Evolutionary conservation across 2,329 filamentous ascomycete genomes (phyloP), one percentile per base, ranked within the genome.

Genomic region (Nemania sp.): DNA sequence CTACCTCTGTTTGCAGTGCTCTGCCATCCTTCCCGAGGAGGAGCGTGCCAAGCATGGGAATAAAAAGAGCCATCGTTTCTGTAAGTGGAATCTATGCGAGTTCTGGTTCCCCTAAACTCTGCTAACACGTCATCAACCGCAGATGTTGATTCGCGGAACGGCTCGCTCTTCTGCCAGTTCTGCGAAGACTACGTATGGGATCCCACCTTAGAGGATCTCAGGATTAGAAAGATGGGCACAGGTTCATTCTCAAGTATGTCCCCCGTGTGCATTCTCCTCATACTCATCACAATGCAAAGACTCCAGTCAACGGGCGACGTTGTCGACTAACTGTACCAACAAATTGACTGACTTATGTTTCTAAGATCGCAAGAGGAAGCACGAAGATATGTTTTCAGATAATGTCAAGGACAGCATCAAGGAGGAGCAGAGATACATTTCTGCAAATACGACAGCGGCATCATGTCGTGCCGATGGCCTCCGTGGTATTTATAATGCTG

Each of bases 401-500:
- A 82, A 87, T 15, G 80, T 86, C 29, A 89, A 89, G 72, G 75
- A 77, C 13, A 73, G 78, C 65, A 56, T 69, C 3, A 79, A 80
- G 29, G 92, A 94, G 67, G 92, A 95, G 70, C 89, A 93, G 65
- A 86, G 89, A 63, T 94, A 93, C 74, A 91, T 97, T 71, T 87
- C 89, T 47, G 86, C 86, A 68, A 97, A 98, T 77, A 94, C 94
- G 13, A 90, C 88, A 29, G 88, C 90, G 65, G 90, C 93, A 6
- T 92, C 93, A 13, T 98, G 95, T 77, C 90, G 93, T 64, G 94
- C 93, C 20, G 94, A 92, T 73, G 95, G 96, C 10, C 88, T 98
- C 45, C 90, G 96, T 41, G 95, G 95, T 35, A 91, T 99, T 68
- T 98, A 97, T 81, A 99, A 98, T 77, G 95, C 97, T 79, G 96